Conservation (phyloP, 306 rosid genomes). For the Cicer arietinum region DNA sequence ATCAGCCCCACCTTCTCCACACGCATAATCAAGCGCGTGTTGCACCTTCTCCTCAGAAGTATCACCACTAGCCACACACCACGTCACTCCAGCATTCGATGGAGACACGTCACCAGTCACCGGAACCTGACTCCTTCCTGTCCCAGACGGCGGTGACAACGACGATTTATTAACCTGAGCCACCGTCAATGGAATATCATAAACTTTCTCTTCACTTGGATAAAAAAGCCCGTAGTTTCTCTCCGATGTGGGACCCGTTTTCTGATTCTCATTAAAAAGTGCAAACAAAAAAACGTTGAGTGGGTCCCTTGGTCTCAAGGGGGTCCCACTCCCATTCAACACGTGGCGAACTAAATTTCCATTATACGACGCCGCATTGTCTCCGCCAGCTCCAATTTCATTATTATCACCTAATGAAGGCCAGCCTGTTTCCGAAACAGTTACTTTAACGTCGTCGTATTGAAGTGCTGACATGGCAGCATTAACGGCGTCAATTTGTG, state of each 20-base stretch:
- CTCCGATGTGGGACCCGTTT: conserved; percentile 83
- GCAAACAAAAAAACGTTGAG: conserved; percentile 68
- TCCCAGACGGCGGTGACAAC: conserved; percentile 1
- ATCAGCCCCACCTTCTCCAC: conserved; percentile 87
- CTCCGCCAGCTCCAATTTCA: conserved; percentile 63
- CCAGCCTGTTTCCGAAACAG: conserved; percentile 84
- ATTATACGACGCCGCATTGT: conserved; percentile 83
- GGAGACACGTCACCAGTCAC: not conserved
- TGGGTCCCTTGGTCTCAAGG: conserved; percentile 56
- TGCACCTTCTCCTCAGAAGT: conserved; percentile 57
- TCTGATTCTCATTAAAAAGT: conserved; percentile 75
- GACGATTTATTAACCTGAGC: conserved; percentile 29
- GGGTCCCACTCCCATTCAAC: conserved; percentile 66
- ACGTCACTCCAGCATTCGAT: conserved; percentile 46
- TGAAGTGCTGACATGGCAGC: conserved; percentile 78
- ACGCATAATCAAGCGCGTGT: conserved; percentile 72
- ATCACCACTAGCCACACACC: conserved; percentile 78
- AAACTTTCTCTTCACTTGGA: conserved; percentile 67
- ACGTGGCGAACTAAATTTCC: conserved; percentile 71
- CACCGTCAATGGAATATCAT: conserved; percentile 55
- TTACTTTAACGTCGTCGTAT: conserved; percentile 59
- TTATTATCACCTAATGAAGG: conserved; percentile 74
- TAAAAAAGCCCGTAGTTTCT: conserved; percentile 79
- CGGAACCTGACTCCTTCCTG: conserved; percentile 55
- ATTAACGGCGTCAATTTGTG: conserved; percentile 83